Base-by-base conservation (phyloP, 73 alveolate species). In the Uronychia binucleata region DNA sequence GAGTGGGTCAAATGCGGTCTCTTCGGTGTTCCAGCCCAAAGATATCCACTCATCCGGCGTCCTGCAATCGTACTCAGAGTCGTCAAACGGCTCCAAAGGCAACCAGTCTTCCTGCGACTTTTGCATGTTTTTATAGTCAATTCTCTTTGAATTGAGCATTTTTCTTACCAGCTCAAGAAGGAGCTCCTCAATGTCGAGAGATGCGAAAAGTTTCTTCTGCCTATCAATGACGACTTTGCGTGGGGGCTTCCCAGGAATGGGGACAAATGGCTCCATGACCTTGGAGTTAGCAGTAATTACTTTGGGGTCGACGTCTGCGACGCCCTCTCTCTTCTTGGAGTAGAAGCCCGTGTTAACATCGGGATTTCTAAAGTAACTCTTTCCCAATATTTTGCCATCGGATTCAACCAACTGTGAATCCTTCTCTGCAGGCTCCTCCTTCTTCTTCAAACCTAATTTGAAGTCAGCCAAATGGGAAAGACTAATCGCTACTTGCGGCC, bases 1-100 rank as follows among this genome's bases (percentile, higher is more conserved):
- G 57, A 97, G 91, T 74, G 97, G 98, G 58, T 93, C 91, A 86
- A 94, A 92, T 80, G 91, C 94, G n/a, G n/a, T n/a, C 31, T 94
- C 98, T 59, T 85, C 90, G 79, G 90, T 97, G 81, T 91, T 92
- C 31, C 87, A 92, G 58, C 98, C 99, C 30, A 74, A 82, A 58
- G 80, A 93, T 80, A 95, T 91, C 99, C 99, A 98, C 91, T 98
- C 99, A 75, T 96, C 98, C 30, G 99, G 99, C 28, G 99, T 96
- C 74, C 98, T 97, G 60, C 97, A 97, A 94, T 98, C 99, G 78
- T 93, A 98, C 58, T 97, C 99, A 60, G 98, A 94, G 92, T 98
- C 99, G 90, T 98, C 99, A 91, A 98, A 98, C 59, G 98, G 99
- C 78, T 98, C 99, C 77, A 98, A 93, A 32, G 99, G 98, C 8